These are phyloP conservation scores for Trichoderma atrobrunneum DNA, from an alignment of 2,329 filamentous ascomycete species.

Conservation along the genomic window DNA sequence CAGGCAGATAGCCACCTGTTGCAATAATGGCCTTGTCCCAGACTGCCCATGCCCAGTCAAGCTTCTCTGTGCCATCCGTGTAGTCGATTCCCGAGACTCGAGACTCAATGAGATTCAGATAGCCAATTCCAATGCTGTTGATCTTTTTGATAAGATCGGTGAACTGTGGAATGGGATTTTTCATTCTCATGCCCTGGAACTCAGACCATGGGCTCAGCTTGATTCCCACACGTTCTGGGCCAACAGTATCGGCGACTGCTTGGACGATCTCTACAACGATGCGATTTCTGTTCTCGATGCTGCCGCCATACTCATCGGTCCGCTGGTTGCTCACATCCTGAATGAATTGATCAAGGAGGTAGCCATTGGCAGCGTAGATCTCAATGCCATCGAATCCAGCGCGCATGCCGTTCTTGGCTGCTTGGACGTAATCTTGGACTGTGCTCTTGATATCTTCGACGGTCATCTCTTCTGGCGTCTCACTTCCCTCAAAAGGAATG, in stretches of 20 bases:
- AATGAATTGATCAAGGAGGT: constrained; percentile 58
- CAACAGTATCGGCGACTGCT: constrained; percentile 26
- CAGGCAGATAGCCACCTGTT: constrained; percentile 31
- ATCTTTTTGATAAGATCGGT: constrained; percentile 45
- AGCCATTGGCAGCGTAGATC: constrained; percentile 57
- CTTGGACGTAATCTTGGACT: constrained; percentile 55
- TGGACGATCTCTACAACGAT: constrained; percentile 46
- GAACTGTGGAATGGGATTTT: constrained; percentile 62
- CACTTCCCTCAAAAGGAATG: neutral
- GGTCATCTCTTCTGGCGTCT: constrained; percentile 58
- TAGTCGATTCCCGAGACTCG: constrained; percentile 46
- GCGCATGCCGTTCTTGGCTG: constrained; percentile 53
- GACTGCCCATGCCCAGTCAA: constrained; percentile 36
- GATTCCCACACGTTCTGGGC: constrained; percentile 51
- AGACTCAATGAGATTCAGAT: constrained; percentile 60
- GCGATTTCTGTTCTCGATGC: constrained; percentile 47
- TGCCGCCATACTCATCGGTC: constrained; percentile 50
- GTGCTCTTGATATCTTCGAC: constrained; percentile 60
- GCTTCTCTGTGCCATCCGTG: constrained; percentile 32
- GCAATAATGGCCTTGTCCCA: constrained; percentile 33
- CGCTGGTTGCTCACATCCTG: constrained; percentile 46
- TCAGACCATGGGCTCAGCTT: constrained; percentile 59
- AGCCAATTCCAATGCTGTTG: constrained; percentile 50
- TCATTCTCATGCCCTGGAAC: constrained; percentile 64
- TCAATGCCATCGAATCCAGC: constrained; percentile 43